Evolutionary conservation across 2,329 filamentous ascomycete species (phyloP).

Genomic region (Monilinia aucupariae): DNA sequence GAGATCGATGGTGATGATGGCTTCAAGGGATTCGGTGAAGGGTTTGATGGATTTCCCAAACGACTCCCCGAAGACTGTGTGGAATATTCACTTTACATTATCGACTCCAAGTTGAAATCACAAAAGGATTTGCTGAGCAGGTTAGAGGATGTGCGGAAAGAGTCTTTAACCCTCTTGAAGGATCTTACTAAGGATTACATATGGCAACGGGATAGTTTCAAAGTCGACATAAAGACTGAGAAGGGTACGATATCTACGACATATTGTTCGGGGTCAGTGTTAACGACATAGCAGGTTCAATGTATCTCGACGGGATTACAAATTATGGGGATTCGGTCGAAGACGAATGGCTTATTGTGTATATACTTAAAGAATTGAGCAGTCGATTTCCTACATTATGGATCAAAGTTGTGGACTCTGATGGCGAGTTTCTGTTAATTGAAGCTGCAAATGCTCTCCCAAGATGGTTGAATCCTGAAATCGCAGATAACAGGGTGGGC

Average conservation of each 20-base stretch:
- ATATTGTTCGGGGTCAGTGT: neutral
- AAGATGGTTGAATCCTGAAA: constrained; percentile 85
- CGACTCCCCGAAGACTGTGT: constrained; percentile 75
- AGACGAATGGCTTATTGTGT: constrained; percentile 96
- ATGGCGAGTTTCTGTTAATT: constrained; percentile 92
- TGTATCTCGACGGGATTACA: constrained; percentile 69
- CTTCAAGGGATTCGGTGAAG: constrained; percentile 60
- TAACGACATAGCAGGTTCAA: constrained; percentile 39
- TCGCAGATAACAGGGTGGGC: constrained; percentile 68
- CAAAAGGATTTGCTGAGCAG: constrained; percentile 52
- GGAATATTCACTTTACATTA: constrained; percentile 74
- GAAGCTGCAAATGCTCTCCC: constrained; percentile 87
- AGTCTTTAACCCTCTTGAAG: constrained; percentile 56
- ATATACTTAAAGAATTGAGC: constrained; percentile 76
- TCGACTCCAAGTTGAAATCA: constrained; percentile 52
- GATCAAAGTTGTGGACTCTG: constrained; percentile 77
- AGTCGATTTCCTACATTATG: constrained; percentile 68
- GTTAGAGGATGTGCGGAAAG: constrained; percentile 68
- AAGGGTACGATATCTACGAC: constrained; percentile 42
- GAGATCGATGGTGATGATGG: constrained; percentile 50
- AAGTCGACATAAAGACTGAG: constrained; percentile 51
- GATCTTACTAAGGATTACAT: constrained; percentile 77
- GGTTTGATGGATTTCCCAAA: constrained; percentile 53
- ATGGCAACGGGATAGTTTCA: constrained; percentile 85
- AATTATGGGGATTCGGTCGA: constrained; percentile 93